A percentile compares a stretch with the other conserved stretches of the same genome.
These are phyloP conservation scores for Aureobasidium leucospermi DNA, from an alignment of 2,329 filamentous ascomycete species.

Conservation along the genomic window DNA sequence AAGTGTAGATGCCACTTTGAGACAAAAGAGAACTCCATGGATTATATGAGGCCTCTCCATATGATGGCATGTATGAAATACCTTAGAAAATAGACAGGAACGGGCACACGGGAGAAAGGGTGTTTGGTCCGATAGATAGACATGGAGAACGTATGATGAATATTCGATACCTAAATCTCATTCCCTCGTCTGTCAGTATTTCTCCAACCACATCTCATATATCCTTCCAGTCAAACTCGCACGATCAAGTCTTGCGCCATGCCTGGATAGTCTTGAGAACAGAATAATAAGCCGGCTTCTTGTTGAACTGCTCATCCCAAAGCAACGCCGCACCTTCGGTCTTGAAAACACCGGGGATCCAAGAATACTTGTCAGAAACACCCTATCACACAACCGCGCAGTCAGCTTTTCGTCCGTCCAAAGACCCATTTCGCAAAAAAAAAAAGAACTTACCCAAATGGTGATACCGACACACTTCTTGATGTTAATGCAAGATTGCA, in stretches of 20 bases:
- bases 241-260: neutral
- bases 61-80: too few relatives aligned
- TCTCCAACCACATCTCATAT: neutral
- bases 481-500: constrained; percentile 31
- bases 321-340: constrained; percentile 33
- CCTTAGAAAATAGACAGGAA: too few relatives aligned
- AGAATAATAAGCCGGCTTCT: constrained; percentile 39
- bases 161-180: too few relatives aligned
- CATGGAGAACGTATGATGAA: too few relatives aligned
- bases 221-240: neutral
- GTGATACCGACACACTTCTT: constrained; percentile 34
- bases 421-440: too few relatives aligned
- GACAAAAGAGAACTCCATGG: too few relatives aligned
- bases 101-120: too few relatives aligned
- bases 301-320: constrained; percentile 40
- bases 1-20: neutral
- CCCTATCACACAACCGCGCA: constrained; percentile 22
- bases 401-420: too few relatives aligned
- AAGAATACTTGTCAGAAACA: constrained; percentile 34
- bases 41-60: too few relatives aligned
- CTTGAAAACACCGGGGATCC: constrained; percentile 33
- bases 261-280: constrained; percentile 1
- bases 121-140: too few relatives aligned
- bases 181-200: neutral
- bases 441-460: constrained; percentile 48